Evolutionary conservation across 2,329 filamentous ascomycete species (phyloP), one percentile per base, ranked within the genome.

Genomic region (Fusarium annulatum): DNA sequence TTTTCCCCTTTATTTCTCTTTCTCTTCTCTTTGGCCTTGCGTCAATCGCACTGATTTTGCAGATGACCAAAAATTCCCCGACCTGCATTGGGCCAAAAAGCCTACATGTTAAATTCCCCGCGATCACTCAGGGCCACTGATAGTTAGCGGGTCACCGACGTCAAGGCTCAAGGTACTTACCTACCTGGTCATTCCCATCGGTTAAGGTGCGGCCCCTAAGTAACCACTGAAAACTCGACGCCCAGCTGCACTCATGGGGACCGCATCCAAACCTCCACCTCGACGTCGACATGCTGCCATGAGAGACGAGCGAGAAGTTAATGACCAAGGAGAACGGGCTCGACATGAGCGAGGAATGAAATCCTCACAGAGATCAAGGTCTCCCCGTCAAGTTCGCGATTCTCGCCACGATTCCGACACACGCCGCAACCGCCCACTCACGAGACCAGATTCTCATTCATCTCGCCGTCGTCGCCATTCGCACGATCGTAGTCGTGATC

Each of bases 241-340:
- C 76, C 64, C 73, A 71, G 74, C 74, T 76, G 73, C 77, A 67
- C 69, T 76, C 69, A 78, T 78, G 79, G 69, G 77, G 76, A 76
- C 76, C 71, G 72, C 75, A 78, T 70, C 78, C 75, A 77, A 77
- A 76, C 75, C 78, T 82, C 77, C 77, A 76, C 79, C 76, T 80
- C 79, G 78, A 76, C 78, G 76, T 79, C 79, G 78, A 80, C 74
- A 83, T 84, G 81, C 79, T 82, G 81, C 82, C 80, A 84, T 84
- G 82, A 83, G 72, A 78, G 81, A 83, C 80, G 78, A 77, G 65
- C 77, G 79, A 76, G 78, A 79, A 80, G 77, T 76, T 75, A 76
- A 83, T 78, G 81, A 83, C 58, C 76, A 80, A 74, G 77, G 80
- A 80, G 81, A 83, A 71, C 75, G 80, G 79, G 79, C 79, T 79